Base-by-base conservation (phyloP, 192 early-diverging fungal genomes). In the Hyaloraphidium curvatum region DNA sequence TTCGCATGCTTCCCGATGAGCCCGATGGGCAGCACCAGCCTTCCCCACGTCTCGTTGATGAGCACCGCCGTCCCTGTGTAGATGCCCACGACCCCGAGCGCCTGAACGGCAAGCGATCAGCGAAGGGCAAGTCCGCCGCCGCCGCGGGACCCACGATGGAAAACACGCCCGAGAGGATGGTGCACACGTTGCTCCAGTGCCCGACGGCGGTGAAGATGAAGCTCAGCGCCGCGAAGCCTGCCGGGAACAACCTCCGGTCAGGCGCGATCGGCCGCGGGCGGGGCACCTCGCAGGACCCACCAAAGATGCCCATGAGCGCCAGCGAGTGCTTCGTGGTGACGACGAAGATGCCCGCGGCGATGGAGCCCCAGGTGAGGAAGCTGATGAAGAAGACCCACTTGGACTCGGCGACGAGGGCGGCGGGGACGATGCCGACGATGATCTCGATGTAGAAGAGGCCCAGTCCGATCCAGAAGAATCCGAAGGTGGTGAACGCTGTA, bases 391-490 rank as follows among this genome's bases (percentile, higher is more conserved):
- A 19, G 23, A 48, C 7, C 7, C 14, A 48, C 43, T 25, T 5
- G 43, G 23, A 48, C 7, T 11, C 25, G 11, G 17, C 35, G 17
- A 37, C 35, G 11, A 17, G 35, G 11, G 35, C 43, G 11, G 43
- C 14, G 14, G 43, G 19, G 5, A 48, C 25, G 7, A 48, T 25
- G 23, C 43, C 43, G 4, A 19, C 7, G 4, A 48, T 48, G 23
- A 48, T 25, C 19, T 21, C 23, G 19, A 48, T 7, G 43, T 19
- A 48, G 43, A 22, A 19, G 7, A 48, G 11, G 25, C 43, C 43
- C 7, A 48, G 43, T 11, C 43, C 43, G 43, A 48, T 14, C 43
- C 43, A 48, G 19, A 48, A 48, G 43, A 48, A 25, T 25, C 43
- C 43, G 23, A 48, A 48, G 5, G 17, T 48, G 23, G 25, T 11